Base-by-base conservation (phyloP, 169 alveolate genomes). In the Gregarina niphandrodes region DNA sequence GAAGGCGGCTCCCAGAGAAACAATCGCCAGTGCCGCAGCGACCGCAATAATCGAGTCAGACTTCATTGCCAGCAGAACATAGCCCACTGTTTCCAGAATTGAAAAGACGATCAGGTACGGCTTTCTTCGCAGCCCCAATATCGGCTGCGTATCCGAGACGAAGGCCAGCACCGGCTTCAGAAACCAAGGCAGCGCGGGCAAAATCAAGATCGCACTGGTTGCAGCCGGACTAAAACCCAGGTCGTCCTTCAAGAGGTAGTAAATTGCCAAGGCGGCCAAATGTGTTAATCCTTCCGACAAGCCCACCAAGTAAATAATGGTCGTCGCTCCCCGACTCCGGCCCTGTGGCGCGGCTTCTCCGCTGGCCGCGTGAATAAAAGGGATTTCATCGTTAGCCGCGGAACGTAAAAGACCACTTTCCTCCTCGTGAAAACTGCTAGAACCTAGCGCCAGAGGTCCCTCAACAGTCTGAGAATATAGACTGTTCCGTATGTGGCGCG, bases 241-340 rank as follows among this genome's bases (percentile, higher is more conserved):
- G 37, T 75, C 75, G 9, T 74, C 87, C 57, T 76, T 76, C 28
- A 74, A 68, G 47, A 76, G 39, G 51, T 76, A 76, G 43, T 70
- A 74, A 18, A 76, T 59, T 0, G 87, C 85, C 17, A 76, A 44
- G 0, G 80, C 61, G 21, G 87, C 85, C 12, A 76, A 61, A 36
- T 73, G 82, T 16, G 76, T 67, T 9, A 76, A 56, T 16, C 87
- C 87, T 52, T 76, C 87, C 6, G 87, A 74, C 47, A 76, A 72
- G 4, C 84, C 84, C 30, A 75, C 75, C 39, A 75, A 52, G 49
- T 73, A 75, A 13, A 64, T 67, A 37, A 61, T n/a, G n/a, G n/a
- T n/a, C n/a, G n/a, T n/a, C n/a, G n/a, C n/a, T n/a, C n/a, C n/a
- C n/a, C n/a, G n/a, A n/a, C n/a, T n/a, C n/a, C n/a, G n/a, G n/a